These are phyloP conservation scores for Oryza rufipogon DNA, from an alignment of 176 grass and related monocot species.

Conservation along the genomic window DNA sequence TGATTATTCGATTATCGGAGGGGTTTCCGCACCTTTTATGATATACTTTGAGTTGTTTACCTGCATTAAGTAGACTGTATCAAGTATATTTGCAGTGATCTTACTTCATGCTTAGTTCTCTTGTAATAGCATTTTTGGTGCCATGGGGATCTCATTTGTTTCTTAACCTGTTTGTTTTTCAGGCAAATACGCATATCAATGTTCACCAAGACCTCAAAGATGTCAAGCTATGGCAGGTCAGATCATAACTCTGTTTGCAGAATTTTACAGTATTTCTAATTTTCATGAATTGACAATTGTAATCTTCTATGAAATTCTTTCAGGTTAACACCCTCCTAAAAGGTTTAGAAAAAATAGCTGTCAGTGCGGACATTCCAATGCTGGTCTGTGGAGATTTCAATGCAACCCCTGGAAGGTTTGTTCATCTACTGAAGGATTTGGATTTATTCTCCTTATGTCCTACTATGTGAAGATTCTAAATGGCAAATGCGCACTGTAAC, in stretches of 20 bases:
- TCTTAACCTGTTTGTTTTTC: constrained; percentile 34
- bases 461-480: constrained; percentile 23
- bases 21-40: background rate
- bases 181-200: constrained; percentile 93
- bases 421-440: constrained; percentile 10
- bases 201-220: constrained; percentile 83
- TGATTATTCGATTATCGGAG: background rate
- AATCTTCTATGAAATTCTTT: constrained; percentile 14
- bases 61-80: background rate
- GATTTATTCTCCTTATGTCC: constrained; percentile 7
- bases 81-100: background rate
- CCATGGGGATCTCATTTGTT: constrained; percentile 9
- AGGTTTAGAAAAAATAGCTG: constrained; percentile 91
- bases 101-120: background rate
- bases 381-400: constrained; percentile 97
- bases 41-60: background rate
- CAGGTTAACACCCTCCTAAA: constrained; percentile 91
- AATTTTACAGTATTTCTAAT: constrained; percentile 15
- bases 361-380: constrained; percentile 95
- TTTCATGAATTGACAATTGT: constrained; percentile 22
- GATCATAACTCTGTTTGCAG: constrained; percentile 21
- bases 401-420: constrained; percentile 78
- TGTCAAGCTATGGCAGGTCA: constrained; percentile 96
- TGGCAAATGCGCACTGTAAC: constrained; percentile 14
- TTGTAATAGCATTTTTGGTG: constrained; percentile 16